Percentiles rank a stretch among this genome's conserved stretches.
Conservation (phyloP, 495 filamentous ascomycete genomes). For the Neurospora africana region DNA sequence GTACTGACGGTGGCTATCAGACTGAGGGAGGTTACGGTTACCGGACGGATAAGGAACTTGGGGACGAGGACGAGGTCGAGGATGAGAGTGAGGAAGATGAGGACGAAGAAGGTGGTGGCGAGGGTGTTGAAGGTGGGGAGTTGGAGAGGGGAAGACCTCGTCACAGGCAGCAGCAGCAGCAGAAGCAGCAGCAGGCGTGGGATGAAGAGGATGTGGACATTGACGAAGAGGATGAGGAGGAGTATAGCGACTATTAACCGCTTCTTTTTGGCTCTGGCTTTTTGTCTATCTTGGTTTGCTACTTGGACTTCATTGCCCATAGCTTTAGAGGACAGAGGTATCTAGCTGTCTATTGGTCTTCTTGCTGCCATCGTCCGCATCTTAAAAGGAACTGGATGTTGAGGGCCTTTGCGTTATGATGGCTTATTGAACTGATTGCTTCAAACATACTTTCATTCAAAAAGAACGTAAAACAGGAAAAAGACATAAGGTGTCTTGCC, state of each 20-base stretch:
- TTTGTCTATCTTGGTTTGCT: neutral
- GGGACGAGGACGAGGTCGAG: conserved; percentile 10
- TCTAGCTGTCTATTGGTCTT: neutral
- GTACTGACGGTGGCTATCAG: neutral
- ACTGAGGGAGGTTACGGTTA: conserved; percentile 2
- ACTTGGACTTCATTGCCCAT: neutral
- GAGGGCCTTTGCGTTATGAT: neutral
- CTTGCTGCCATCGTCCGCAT: neutral
- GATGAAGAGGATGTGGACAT: neutral
- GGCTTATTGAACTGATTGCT: neutral
- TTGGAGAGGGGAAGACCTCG: neutral
- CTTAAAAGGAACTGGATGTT: too few species aligned
- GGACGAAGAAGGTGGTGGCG: conserved; percentile 1
- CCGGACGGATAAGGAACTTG: conserved; percentile 6
- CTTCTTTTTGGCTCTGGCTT: neutral
- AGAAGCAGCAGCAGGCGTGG: neutral
- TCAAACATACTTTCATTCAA: neutral
- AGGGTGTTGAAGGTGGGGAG: neutral
- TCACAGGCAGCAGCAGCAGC: neutral
- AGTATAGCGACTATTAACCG: conserved; percentile 6
- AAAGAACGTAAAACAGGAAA: neutral
- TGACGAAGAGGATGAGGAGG: neutral
- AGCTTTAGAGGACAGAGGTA: neutral
- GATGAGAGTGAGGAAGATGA: conserved; percentile 6
- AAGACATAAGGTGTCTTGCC: too few species aligned